These are phyloP conservation scores for Globisporangium middletonii DNA, from an alignment of 352 stramenopile genomes.

Conservation along the genomic window DNA sequence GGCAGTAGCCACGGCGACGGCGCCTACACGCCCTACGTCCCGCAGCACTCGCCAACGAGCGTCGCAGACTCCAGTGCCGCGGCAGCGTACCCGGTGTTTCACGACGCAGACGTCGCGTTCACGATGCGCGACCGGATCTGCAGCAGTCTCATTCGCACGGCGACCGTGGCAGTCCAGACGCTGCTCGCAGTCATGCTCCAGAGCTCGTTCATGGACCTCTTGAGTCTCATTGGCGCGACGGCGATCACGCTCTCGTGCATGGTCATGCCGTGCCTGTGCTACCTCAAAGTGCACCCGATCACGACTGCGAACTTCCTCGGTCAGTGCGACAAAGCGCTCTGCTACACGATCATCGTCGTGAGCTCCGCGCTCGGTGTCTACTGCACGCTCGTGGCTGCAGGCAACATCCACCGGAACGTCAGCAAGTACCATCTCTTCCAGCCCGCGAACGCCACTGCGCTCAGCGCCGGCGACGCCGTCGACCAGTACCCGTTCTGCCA, in stretches of 20 bases:
- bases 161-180: constrained; percentile 37
- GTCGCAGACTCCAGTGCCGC: background rate
- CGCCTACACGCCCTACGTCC: constrained; percentile 24
- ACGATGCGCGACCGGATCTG: constrained; percentile 38
- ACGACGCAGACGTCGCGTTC: constrained; percentile 18
- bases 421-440: constrained; percentile 45
- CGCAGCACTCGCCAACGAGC: constrained; percentile 20
- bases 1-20: constrained; percentile 19
- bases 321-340: constrained; percentile 40
- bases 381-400: constrained; percentile 36
- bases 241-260: constrained; percentile 63
- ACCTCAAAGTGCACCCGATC: constrained; percentile 61
- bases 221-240: constrained; percentile 62
- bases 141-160: constrained; percentile 41
- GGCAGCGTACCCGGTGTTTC: background rate
- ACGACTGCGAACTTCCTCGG: constrained; percentile 36
- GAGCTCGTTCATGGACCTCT: constrained; percentile 61
- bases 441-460: constrained; percentile 18
- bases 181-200: constrained; percentile 63
- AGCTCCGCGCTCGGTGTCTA: constrained; percentile 48
- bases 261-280: constrained; percentile 76
- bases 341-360: constrained; percentile 47
- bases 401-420: constrained; percentile 50
- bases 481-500: constrained; percentile 59
- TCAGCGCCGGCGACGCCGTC: constrained; percentile 11